Conservation (phyloP, 2,329 filamentous ascomycete genomes). For the Scolecobasidium constrictum region DNA sequence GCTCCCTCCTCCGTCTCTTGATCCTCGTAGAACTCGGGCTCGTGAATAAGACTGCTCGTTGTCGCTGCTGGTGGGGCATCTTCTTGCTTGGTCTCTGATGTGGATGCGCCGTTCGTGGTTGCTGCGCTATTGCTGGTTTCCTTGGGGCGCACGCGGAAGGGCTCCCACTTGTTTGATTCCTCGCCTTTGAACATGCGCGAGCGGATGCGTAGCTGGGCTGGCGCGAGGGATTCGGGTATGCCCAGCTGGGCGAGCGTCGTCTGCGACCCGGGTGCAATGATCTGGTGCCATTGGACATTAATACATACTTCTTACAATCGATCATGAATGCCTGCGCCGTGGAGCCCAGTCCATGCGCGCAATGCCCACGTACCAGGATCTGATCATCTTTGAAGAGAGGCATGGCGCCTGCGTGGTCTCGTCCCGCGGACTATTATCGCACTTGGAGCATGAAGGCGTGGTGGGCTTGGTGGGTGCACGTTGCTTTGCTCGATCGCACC, state of each 20-base stretch:
- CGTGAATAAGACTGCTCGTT: slow-evolving; percentile 16
- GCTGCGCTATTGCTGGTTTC: slow-evolving; percentile 15
- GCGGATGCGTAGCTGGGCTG: slow-evolving; percentile 72
- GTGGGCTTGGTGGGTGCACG: too few species aligned
- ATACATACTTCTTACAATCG: too few species aligned
- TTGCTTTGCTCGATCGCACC: too few species aligned
- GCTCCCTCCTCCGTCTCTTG: slow-evolving; percentile 79
- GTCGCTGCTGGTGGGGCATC: slow-evolving; percentile 18
- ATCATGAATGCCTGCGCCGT: too few species aligned
- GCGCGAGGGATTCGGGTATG: slow-evolving; percentile 80
- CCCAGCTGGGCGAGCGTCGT: slow-evolving; percentile 87
- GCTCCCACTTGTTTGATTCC: slow-evolving; percentile 70
- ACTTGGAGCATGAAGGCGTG: too few species aligned
- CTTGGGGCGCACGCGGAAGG: slow-evolving; percentile 60
- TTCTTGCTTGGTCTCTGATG: too few species aligned
- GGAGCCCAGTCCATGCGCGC: too few species aligned
- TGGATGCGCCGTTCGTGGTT: slow-evolving; percentile 11
- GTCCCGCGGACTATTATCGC: too few species aligned
- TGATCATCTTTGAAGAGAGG: slow-evolving; percentile 35
- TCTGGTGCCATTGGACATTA: too few species aligned
- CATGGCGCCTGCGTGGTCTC: slow-evolving; percentile 18
- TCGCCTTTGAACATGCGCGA: slow-evolving; percentile 85
- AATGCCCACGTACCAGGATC: slow-evolving; percentile 25
- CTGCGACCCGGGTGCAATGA: slow-evolving; percentile 76
- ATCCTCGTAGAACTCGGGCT: slow-evolving; percentile 64